phyloP scores from a whole-genome alignment of 1,139 yeast genomes.

The Blastobotrys capitulatus region DNA sequence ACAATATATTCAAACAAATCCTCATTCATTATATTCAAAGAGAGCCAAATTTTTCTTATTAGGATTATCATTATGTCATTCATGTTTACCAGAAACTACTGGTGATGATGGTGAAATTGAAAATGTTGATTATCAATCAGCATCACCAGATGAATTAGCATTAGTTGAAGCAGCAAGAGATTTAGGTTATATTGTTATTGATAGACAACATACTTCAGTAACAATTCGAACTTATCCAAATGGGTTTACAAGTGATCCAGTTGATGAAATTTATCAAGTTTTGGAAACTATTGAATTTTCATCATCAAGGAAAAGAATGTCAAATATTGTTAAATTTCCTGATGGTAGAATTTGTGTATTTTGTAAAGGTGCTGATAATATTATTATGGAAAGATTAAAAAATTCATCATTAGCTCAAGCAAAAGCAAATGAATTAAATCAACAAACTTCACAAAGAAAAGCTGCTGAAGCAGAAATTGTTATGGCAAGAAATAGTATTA shows the following conservation, averaged over 20 bases:
- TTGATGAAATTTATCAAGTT: constrained; percentile 62
- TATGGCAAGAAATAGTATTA: constrained; percentile 38
- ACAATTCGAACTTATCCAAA: constrained; percentile 74
- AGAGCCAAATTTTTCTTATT: constrained; percentile 70
- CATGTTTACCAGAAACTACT: constrained; percentile 66
- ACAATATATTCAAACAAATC: constrained; percentile 62
- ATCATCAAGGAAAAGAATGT: constrained; percentile 90
- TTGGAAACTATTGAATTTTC: constrained; percentile 81
- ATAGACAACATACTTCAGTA: constrained; percentile 54
- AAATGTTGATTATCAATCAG: constrained; percentile 70
- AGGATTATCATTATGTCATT: constrained; percentile 80
- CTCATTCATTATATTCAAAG: constrained; percentile 63
- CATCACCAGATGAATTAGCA: constrained; percentile 96
- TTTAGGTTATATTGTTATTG: constrained; percentile 76
- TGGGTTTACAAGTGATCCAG: constrained; percentile 67
- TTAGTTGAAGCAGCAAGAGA: constrained; percentile 92
- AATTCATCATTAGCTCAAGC: constrained; percentile 51
- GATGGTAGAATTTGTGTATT: constrained; percentile 71
- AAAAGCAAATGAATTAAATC: constrained; percentile 61
- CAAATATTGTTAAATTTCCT: constrained; percentile 74
- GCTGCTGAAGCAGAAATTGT: constrained; percentile 78
- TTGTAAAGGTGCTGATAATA: constrained; percentile 95
- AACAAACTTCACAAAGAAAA: constrained; percentile 57
- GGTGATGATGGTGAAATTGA: constrained; percentile 19
- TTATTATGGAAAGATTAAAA: constrained; percentile 71